Percentiles rank a stretch among this genome's conserved stretches.
Evolutionary conservation across 768 basidiomycete genomes (phyloP).

Genomic region (Cubamyces sp.): DNA sequence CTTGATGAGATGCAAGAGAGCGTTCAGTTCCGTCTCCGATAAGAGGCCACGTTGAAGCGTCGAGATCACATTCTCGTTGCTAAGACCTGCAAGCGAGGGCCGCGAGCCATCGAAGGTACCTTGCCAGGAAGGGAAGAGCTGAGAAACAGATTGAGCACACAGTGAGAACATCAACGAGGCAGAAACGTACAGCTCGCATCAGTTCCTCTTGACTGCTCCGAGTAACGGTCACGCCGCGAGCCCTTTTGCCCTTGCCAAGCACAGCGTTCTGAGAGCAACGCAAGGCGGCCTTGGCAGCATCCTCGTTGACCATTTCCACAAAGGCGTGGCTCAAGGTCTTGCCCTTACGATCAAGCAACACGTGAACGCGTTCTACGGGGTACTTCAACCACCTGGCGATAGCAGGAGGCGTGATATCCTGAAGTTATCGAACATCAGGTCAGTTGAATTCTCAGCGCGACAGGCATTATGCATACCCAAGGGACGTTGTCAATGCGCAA

Average conservation of each 20-base stretch:
- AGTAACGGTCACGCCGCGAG: conserved; percentile 84
- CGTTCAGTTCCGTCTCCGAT: conserved; percentile 66
- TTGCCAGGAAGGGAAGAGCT: conserved; percentile 84
- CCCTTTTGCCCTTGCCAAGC: conserved; percentile 76
- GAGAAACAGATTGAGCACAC: background rate
- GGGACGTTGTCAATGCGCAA: conserved; percentile 88
- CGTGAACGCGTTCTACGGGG: conserved; percentile 71
- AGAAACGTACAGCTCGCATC: conserved; percentile 68
- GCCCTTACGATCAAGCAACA: conserved; percentile 78
- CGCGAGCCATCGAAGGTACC: conserved; percentile 71
- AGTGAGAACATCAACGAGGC: background rate
- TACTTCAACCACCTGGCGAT: conserved; percentile 73
- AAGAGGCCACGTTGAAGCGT: conserved; percentile 68
- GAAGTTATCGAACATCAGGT: conserved; percentile 4
- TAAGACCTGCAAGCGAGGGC: conserved; percentile 69
- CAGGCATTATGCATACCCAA: conserved; percentile 57
- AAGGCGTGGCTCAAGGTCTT: conserved; percentile 88
- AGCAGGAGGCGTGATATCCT: conserved; percentile 85
- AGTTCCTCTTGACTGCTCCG: conserved; percentile 79
- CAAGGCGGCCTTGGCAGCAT: conserved; percentile 67
- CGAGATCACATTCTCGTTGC: conserved; percentile 58
- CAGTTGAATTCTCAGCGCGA: conserved; percentile 5
- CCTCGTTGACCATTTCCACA: conserved; percentile 68
- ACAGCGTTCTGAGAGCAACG: conserved; percentile 63
- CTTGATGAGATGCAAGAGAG: conserved; percentile 69